Conservation (phyloP, 2,329 filamentous ascomycete species). For the Aureobasidium sp. region DNA sequence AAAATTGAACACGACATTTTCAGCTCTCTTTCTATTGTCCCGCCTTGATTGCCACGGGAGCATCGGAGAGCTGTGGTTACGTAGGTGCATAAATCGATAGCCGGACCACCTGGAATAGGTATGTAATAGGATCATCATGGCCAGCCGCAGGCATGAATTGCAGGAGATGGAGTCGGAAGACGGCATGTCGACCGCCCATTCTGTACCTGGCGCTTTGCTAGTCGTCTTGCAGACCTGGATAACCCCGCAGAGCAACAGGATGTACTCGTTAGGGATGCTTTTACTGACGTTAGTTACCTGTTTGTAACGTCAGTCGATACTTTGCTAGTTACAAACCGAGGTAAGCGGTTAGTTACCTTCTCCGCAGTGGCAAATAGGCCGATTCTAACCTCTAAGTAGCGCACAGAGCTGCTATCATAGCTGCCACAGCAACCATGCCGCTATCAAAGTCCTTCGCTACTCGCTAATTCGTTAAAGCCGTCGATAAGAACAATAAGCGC, state of each 20-base stretch:
- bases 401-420: no score
- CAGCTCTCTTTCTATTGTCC: neutral
- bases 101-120: neutral
- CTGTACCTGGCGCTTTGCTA: neutral
- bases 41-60: neutral
- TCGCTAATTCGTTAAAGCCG: no score
- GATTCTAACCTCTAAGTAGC: no score
- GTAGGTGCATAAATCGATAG: neutral
- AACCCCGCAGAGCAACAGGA: neutral
- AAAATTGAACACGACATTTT: neutral
- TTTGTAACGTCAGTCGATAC: no score
- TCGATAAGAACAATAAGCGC: no score
- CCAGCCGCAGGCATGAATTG: neutral
- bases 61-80: neutral
- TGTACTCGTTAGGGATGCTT: neutral
- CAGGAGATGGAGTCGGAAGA: neutral
- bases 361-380: no score
- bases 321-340: no score
- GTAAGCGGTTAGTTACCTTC: no score
- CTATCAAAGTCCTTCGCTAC: neutral
- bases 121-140: neutral
- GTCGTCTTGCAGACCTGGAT: neutral
- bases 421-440: neutral
- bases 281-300: no score
- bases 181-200: neutral